Conservation (phyloP, 495 filamentous ascomycete species). For the Clohesyomyces aquaticus region DNA sequence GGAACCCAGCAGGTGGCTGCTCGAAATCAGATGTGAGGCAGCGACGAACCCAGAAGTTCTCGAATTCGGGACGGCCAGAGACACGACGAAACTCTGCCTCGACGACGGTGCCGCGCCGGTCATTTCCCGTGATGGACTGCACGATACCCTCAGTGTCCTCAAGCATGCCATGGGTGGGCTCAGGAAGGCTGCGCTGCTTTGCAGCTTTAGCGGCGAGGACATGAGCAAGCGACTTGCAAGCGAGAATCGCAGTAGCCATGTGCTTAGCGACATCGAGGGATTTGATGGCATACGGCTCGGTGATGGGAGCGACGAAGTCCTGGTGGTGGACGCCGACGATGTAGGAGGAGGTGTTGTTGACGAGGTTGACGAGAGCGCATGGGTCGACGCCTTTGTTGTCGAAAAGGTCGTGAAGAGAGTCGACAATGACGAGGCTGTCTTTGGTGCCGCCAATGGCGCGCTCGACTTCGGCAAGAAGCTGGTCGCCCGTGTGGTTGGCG, state of each 20-base stretch:
- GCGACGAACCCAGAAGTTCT: conserved; percentile 71
- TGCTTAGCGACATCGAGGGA: conserved; percentile 65
- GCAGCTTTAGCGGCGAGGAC: conserved; percentile 68
- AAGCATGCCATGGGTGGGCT: conserved; percentile 75
- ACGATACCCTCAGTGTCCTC: conserved; percentile 77
- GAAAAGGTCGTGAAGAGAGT: conserved; percentile 34
- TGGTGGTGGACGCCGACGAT: conserved; percentile 69
- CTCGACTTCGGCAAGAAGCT: conserved; percentile 14
- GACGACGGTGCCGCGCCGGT: conserved; percentile 66
- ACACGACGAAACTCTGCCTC: conserved; percentile 84
- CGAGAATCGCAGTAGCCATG: conserved; percentile 69
- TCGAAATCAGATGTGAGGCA: conserved; percentile 8
- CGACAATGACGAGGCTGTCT: conserved; percentile 35
- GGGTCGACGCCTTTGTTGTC: conserved; percentile 17
- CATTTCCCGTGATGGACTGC: conserved; percentile 51
- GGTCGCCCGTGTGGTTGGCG: conserved; percentile 2
- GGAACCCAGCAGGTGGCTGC: not conserved
- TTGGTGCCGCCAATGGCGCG: conserved; percentile 9
- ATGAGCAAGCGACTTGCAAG: conserved; percentile 67
- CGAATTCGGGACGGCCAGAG: conserved; percentile 74
- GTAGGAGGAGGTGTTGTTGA: conserved; percentile 54
- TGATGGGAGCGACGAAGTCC: conserved; percentile 57
- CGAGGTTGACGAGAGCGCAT: conserved; percentile 45
- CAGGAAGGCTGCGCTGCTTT: conserved; percentile 66
- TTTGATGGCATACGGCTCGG: conserved; percentile 64